Conservation (phyloP, 441 rosid species). For the Gossypium gossypioides region DNA sequence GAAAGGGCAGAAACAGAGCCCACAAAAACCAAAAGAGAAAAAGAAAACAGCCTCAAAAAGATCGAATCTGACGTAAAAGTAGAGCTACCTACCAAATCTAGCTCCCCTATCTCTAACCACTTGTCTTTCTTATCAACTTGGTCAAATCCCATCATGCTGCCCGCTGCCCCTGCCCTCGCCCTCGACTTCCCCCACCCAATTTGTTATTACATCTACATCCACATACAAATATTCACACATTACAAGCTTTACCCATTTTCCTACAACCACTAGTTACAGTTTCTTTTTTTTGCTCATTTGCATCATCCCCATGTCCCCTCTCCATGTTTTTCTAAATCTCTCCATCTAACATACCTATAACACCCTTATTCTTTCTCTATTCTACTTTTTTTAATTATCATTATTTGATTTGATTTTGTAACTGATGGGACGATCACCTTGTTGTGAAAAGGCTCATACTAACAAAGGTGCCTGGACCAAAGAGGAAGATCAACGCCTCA, state of each 20-base stretch:
- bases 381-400: too few relatives aligned
- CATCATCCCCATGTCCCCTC: not conserved
- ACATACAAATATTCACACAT: not conserved
- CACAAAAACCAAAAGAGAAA: not conserved
- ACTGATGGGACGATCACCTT: not conserved
- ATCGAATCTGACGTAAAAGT: not conserved
- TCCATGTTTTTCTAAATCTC: not conserved
- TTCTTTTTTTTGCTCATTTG: not conserved
- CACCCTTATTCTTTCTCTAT: too few relatives aligned
- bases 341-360: not conserved
- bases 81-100: not conserved
- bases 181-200: not conserved
- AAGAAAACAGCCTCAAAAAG: not conserved
- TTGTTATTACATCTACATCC: not conserved
- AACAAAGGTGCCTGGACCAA: not conserved
- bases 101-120: constrained; percentile 21
- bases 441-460: not conserved
- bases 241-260: not conserved
- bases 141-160: constrained; percentile 14
- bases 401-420: not conserved
- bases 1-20: not conserved
- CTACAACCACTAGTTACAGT: not conserved
- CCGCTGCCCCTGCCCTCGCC: not conserved
- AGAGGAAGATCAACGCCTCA: constrained; percentile 49
- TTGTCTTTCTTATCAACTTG: constrained; percentile 47